Evolutionary conservation across 768 basidiomycete genomes (phyloP).

Genomic region (Lactifluus pinguis): DNA sequence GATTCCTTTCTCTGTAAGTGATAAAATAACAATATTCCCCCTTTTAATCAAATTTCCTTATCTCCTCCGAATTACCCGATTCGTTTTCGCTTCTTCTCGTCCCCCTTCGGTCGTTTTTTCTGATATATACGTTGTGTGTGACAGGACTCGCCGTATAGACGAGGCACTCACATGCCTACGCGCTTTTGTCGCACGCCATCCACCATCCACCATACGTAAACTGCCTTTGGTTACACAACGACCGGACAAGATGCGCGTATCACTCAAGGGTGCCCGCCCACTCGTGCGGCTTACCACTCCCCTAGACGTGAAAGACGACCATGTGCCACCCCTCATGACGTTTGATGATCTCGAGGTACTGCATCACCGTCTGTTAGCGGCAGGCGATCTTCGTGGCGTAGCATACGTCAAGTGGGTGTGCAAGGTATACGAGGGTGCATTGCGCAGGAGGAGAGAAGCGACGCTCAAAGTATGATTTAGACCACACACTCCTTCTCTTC

Average conservation of each 20-base stretch:
- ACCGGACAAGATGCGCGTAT: conserved; percentile 39
- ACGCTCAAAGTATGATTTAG: background rate
- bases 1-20: conserved; percentile 46
- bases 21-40: background rate
- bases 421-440: conserved; percentile 61
- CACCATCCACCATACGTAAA: conserved; percentile 42
- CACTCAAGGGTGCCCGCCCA: conserved; percentile 48
- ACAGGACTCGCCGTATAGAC: conserved; percentile 41
- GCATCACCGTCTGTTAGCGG: conserved; percentile 60
- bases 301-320: conserved; percentile 58
- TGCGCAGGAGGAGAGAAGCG: conserved; percentile 50
- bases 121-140: background rate
- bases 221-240: conserved; percentile 19
- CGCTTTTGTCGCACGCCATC: conserved; percentile 57
- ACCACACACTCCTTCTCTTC: too few relatives aligned
- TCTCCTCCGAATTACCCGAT: too few relatives aligned
- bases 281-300: conserved; percentile 60
- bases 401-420: conserved; percentile 65
- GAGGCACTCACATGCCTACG: conserved; percentile 48
- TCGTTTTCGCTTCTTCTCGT: background rate
- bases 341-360: conserved; percentile 73
- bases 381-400: conserved; percentile 35
- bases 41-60: too few relatives aligned
- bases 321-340: conserved; percentile 69
- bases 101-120: background rate